These are phyloP conservation scores for Karstenula rhodostoma DNA, from an alignment of 2,329 filamentous ascomycete genomes.

Conservation along the genomic window DNA sequence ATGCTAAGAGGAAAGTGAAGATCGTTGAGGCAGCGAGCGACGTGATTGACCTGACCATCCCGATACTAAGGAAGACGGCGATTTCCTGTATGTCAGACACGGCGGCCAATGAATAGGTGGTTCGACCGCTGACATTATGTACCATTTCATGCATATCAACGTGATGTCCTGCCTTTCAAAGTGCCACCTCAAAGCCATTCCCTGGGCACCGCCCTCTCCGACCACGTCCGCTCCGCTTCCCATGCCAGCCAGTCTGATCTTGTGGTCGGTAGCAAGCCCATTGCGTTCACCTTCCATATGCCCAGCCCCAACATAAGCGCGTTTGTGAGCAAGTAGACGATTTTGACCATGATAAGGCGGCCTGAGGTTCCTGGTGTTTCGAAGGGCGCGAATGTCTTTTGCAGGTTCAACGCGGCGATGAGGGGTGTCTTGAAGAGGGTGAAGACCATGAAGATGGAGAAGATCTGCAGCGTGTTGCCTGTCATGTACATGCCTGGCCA, in stretches of 20 bases:
- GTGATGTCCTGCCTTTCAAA: neutral
- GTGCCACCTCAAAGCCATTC: conserved; percentile 40
- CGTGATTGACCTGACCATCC: neutral
- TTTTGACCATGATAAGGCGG: conserved; percentile 82
- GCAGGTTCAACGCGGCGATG: conserved; percentile 81
- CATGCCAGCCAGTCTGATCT: conserved; percentile 97
- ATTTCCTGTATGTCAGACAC: too few relatives aligned
- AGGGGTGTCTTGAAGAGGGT: conserved; percentile 99
- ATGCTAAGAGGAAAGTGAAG: neutral
- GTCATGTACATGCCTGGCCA: conserved; percentile 91
- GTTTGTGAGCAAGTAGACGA: conserved; percentile 88
- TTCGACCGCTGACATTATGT: neutral
- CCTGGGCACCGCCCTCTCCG: conserved; percentile 45
- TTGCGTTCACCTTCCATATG: conserved; percentile 95
- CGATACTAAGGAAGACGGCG: too few relatives aligned
- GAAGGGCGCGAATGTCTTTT: conserved; percentile 88
- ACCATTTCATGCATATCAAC: conserved; percentile 1
- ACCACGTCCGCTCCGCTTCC: conserved; percentile 73
- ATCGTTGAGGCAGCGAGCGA: neutral
- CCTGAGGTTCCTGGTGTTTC: conserved; percentile 80
- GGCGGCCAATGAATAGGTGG: too few relatives aligned
- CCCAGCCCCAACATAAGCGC: conserved; percentile 82
- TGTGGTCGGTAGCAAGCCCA: conserved; percentile 96
- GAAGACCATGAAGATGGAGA: conserved; percentile 99
- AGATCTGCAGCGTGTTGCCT: conserved; percentile 96